Evolutionary conservation across 2,329 filamentous ascomycete genomes (phyloP).

Genomic region (Colletotrichum truncatum): DNA sequence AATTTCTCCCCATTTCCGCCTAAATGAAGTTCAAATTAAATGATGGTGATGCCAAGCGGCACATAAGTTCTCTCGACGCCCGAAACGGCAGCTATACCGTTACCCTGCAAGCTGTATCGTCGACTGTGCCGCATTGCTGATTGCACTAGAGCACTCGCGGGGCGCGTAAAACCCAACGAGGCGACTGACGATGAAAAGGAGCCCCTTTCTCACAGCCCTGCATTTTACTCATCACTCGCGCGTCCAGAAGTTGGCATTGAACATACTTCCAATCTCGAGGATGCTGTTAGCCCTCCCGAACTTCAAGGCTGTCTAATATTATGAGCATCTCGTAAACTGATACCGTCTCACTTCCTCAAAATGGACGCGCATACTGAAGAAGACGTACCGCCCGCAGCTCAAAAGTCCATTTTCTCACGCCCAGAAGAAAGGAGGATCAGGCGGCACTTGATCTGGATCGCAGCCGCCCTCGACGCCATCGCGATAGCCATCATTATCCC

Average conservation of each 20-base stretch:
- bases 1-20: too few species aligned
- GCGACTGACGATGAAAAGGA: neutral
- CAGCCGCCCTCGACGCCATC: conserved; percentile 3
- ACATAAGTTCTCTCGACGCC: neutral
- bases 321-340: neutral
- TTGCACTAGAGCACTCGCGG: neutral
- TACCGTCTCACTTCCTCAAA: neutral
- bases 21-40: too few species aligned
- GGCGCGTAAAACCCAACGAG: neutral
- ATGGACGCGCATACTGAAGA: conserved; percentile 9
- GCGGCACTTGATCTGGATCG: neutral
- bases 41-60: too few species aligned
- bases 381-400: neutral
- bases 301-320: neutral
- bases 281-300: neutral
- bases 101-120: neutral
- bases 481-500: conserved; percentile 1
- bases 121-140: neutral
- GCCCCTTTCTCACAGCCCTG: neutral
- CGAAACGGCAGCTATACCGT: conserved; percentile 4
- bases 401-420: conserved; percentile 15
- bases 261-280: too few species aligned
- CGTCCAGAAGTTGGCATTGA: neutral
- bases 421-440: conserved; percentile 12
- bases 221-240: neutral